Evolutionary conservation across 768 basidiomycete genomes (phyloP).

Genomic region (Xerocomellus intermedius): DNA sequence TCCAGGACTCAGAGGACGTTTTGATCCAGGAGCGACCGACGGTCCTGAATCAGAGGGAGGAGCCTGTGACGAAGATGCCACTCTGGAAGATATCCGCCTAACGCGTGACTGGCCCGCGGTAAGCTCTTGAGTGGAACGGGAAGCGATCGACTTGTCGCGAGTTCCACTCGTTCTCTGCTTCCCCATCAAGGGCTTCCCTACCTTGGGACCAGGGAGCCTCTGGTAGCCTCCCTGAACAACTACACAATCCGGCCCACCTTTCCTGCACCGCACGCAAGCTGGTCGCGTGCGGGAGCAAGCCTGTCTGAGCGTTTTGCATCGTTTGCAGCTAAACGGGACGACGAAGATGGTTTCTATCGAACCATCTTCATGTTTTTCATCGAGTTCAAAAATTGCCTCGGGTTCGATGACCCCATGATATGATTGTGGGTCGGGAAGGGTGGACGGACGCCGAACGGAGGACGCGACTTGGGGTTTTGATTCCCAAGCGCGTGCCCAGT

Average conservation of each 20-base stretch:
- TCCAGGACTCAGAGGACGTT: slow-evolving; percentile 18
- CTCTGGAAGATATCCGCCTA: neutral
- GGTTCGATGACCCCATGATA: slow-evolving; percentile 25
- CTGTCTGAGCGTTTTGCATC: slow-evolving; percentile 9
- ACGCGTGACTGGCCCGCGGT: neutral
- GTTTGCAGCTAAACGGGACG: slow-evolving; percentile 20
- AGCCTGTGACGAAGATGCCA: neutral
- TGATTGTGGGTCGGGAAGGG: slow-evolving; percentile 7
- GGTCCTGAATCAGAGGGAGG: neutral
- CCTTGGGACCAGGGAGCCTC: slow-evolving; percentile 26
- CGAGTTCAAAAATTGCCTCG: slow-evolving; percentile 28
- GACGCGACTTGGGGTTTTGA: slow-evolving; percentile 4
- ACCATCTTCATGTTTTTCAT: slow-evolving; percentile 8
- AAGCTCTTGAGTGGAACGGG: neutral
- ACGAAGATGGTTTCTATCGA: slow-evolving; percentile 18
- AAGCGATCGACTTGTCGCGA: neutral
- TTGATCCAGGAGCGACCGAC: neutral
- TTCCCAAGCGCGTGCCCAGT: slow-evolving; percentile 22
- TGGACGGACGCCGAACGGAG: slow-evolving; percentile 29
- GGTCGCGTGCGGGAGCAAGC: slow-evolving; percentile 29
- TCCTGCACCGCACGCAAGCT: slow-evolving; percentile 25
- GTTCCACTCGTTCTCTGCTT: neutral
- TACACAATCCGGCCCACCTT: slow-evolving; percentile 1
- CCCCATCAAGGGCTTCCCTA: neutral
- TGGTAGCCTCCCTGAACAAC: slow-evolving; percentile 13